Conservation (phyloP, 305 asterid genomes). For the Fraxinus sp. region DNA sequence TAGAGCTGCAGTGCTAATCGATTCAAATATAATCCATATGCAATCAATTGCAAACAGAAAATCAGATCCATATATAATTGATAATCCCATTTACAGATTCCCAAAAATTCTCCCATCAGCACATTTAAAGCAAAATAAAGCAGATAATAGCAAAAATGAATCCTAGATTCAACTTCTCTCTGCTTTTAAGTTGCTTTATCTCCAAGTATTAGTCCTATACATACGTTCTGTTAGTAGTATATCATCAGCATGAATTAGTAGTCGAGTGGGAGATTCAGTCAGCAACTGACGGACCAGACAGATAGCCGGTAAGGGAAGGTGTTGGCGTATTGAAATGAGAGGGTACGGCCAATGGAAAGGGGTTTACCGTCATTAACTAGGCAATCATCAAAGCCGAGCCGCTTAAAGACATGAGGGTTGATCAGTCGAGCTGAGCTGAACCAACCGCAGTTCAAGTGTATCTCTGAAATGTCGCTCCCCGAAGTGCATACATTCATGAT, state of each 20-base stretch:
- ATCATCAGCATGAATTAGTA: neutral
- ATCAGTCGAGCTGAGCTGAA: slow-evolving; percentile 87
- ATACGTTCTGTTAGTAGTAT: neutral
- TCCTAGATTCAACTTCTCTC: neutral
- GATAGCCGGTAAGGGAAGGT: slow-evolving; percentile 66
- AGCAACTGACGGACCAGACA: slow-evolving; percentile 68
- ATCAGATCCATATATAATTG: neutral
- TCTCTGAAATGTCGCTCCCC: slow-evolving; percentile 66
- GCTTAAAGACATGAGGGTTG: slow-evolving; percentile 73
- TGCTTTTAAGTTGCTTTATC: slow-evolving; percentile 1
- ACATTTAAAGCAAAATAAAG: neutral
- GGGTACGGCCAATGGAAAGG: slow-evolving; percentile 50
- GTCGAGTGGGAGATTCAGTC: neutral
- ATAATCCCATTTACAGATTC: neutral
- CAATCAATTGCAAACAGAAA: neutral
- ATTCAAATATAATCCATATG: neutral
- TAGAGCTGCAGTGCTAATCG: neutral
- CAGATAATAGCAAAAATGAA: neutral
- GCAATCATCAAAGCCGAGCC: slow-evolving; percentile 67
- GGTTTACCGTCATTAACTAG: slow-evolving; percentile 80
- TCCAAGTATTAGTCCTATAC: neutral
- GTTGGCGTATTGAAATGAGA: slow-evolving; percentile 86
- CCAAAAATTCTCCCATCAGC: neutral
- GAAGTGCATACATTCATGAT: slow-evolving; percentile 68
- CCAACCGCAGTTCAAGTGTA: slow-evolving; percentile 89